These are phyloP conservation scores for Lentithecium fluviatile DNA, from an alignment of 495 filamentous ascomycete genomes.

Conservation along the genomic window DNA sequence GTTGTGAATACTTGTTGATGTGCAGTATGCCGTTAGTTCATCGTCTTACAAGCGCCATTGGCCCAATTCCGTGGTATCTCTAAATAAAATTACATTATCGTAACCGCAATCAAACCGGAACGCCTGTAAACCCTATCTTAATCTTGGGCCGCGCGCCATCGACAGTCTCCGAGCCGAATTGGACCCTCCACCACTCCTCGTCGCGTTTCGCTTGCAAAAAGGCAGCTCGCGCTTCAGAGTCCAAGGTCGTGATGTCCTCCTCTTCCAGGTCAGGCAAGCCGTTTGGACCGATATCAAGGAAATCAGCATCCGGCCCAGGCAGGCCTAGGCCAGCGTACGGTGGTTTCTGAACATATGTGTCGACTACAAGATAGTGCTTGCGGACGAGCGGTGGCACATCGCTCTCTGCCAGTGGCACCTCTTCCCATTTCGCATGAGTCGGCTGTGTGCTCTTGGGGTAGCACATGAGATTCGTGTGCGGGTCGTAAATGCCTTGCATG, in stretches of 20 bases:
- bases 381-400: constrained; percentile 61
- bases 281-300: constrained; percentile 60
- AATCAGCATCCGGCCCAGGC: constrained; percentile 64
- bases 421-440: constrained; percentile 78
- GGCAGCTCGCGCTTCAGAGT: constrained; percentile 66
- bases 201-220: constrained; percentile 61
- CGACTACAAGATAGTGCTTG: constrained; percentile 72
- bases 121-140: constrained; percentile 48
- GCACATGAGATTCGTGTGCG: constrained; percentile 87
- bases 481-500: constrained; percentile 78
- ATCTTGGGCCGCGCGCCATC: constrained; percentile 51
- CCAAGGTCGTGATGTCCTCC: constrained; percentile 68
- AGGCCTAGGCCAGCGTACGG: constrained; percentile 57
- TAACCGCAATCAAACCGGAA: constrained; percentile 38
- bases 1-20: too few relatives aligned
- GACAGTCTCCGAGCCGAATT: constrained; percentile 63
- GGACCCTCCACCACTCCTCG: constrained; percentile 70
- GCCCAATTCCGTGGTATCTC: neutral
- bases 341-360: constrained; percentile 66
- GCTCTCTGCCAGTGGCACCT: constrained; percentile 43
- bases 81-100: constrained; percentile 1
- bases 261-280: constrained; percentile 64
- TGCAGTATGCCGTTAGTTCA: too few relatives aligned
- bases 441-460: constrained; percentile 88
- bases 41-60: neutral